Evolutionary conservation across 352 stramenopile species (phyloP), one percentile per base, ranked within the genome.

Genomic region (Plasmopara halstedii): DNA sequence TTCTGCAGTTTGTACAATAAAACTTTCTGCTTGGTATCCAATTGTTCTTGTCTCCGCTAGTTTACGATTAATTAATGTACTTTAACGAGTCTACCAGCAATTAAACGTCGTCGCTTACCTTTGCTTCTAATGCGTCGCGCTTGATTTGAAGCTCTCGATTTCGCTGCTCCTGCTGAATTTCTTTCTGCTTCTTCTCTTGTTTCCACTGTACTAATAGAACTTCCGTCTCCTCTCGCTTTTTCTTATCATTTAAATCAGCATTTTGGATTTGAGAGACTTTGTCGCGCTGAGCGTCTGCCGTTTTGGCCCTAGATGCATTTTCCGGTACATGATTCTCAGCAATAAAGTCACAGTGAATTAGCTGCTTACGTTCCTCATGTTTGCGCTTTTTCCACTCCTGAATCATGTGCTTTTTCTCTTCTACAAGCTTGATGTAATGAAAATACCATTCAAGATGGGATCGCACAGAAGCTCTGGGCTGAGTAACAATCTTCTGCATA

Each of bases 1-100:
- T 86, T 86, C n/a, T 77, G 61, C 10, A 88, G 50, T 32, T 83
- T 87, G 50, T 88, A 88, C 17, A 88, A 22, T 23, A 81, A 26
- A 14, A 91, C 33, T 38, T 88, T 79, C 47, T 91, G 76, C 31
- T 91, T 91, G n/a, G 70, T 72, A 31, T 85, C 70, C 4, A 88
- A 40, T 18, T 71, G 60, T 11, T 73, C 64, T 63, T 91, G 73
- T 11, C 63, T 74, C 21, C 61, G 49, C 70, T 81, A 42, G 22
- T 20, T 37, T n/a, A n/a, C n/a, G 11, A 29, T 6, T 29, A 29
- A 29, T 10, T 11, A 10, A 29, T 29, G 25, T 4, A 29, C 1
- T 29, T 27, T 29, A 11, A 29, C 6, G 6, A 29, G 25, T 29
- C 11, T 29, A 29, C 25, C 3, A 6, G 25, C 11, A 10, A 29